Conservation (phyloP, 345 rosid genomes). For the Anacardium occidentale region DNA sequence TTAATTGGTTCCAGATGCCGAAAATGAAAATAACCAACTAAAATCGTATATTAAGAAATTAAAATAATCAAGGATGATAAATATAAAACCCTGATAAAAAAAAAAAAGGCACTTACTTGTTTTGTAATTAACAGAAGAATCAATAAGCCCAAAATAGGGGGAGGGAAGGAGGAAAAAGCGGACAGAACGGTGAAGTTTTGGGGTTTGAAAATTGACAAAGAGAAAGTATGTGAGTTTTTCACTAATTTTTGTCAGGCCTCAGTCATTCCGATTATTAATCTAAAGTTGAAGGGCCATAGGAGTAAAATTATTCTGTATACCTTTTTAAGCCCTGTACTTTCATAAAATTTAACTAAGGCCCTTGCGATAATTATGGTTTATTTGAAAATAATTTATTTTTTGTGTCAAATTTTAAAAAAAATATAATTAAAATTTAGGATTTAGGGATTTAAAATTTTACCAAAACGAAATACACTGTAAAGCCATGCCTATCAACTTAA, state of each 20-base stretch:
- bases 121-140: neutral
- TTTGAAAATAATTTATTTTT: too few relatives aligned
- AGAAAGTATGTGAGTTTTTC: neutral
- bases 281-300: neutral
- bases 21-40: neutral
- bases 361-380: too few relatives aligned
- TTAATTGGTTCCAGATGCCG: neutral
- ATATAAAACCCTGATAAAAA: neutral
- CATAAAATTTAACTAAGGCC: neutral
- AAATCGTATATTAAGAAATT: neutral
- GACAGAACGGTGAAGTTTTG: neutral
- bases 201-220: neutral
- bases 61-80: neutral
- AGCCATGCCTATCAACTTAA: too few relatives aligned
- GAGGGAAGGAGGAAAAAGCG: neutral
- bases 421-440: too few relatives aligned
- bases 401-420: too few relatives aligned
- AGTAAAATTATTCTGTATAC: neutral
- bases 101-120: slow-evolving; percentile 9
- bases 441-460: too few relatives aligned
- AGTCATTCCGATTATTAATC: neutral
- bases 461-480: too few relatives aligned
- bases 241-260: neutral
- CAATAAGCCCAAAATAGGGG: neutral
- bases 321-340: neutral